Evolutionary conservation across 73 alveolate genomes (phyloP).

Genomic region (Paramecium pentaurelia): DNA sequence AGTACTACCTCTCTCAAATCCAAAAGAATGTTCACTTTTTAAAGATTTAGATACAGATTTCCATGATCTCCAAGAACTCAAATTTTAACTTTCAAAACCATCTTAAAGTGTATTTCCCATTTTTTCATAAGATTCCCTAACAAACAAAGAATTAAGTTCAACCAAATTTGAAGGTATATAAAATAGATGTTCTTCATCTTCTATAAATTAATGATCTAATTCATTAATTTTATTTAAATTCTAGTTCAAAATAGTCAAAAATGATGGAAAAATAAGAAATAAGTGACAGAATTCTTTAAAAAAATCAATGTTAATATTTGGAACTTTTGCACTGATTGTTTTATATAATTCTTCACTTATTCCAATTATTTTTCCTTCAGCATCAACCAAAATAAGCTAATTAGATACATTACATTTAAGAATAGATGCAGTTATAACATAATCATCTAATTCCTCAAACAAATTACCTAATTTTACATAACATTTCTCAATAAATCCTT

Average conservation of each 20-base stretch:
- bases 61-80: slow-evolving; percentile 47
- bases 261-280: background rate
- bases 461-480: slow-evolving; percentile 40
- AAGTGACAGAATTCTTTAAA: slow-evolving; percentile 4
- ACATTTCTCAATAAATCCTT: slow-evolving; percentile 36
- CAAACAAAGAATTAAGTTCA: slow-evolving; percentile 8
- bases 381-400: background rate
- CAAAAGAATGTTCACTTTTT: background rate
- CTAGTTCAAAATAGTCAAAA: background rate
- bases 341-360: slow-evolving; percentile 2
- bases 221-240: background rate
- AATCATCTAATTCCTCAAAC: slow-evolving; percentile 38
- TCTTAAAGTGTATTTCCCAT: background rate
- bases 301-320: background rate
- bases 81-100: background rate
- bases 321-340: background rate
- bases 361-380: slow-evolving; percentile 31
- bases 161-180: background rate
- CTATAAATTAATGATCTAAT: background rate
- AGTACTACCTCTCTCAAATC: background rate
- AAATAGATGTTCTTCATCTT: slow-evolving; percentile 40
- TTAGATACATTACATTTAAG: slow-evolving; percentile 26
- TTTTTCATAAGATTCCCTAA: background rate
- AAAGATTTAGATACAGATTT: background rate
- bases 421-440: slow-evolving; percentile 11